phyloP scores from a whole-genome alignment of 176 grass and related monocot species.

The Eremochloa ophiuroides region DNA sequence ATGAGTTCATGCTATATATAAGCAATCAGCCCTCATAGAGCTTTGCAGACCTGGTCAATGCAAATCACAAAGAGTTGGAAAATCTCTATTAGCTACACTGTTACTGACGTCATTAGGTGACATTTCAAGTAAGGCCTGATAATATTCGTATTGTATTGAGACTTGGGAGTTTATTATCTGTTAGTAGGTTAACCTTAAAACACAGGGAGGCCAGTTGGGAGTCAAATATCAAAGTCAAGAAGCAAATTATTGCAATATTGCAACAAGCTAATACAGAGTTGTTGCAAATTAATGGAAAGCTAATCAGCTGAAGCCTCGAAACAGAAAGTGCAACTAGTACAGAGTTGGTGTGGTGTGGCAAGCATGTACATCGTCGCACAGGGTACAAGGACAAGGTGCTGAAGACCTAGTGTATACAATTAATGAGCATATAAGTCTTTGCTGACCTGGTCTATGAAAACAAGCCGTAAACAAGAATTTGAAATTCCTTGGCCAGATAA shows the following conservation, averaged over 20 bases:
- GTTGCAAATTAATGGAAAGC: not conserved
- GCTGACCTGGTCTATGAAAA: not conserved
- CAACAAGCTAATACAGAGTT: not conserved
- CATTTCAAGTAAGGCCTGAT: not conserved
- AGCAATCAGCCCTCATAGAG: not conserved
- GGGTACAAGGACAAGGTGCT: not conserved
- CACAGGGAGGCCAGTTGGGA: not conserved
- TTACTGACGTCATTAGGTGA: not conserved
- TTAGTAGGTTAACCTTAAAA: not conserved
- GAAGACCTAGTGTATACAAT: not conserved
- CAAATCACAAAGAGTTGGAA: not conserved
- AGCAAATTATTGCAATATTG: not conserved
- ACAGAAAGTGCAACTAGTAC: not conserved
- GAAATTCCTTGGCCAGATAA: not conserved
- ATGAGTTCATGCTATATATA: slow-evolving; percentile 12
- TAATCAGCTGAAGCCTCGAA: not conserved
- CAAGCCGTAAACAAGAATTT: not conserved
- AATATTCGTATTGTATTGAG: not conserved
- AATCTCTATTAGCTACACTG: not conserved
- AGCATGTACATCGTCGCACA: not conserved
- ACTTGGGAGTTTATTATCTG: not conserved
- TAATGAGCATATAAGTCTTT: not conserved
- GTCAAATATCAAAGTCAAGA: not conserved
- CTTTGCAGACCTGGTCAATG: not conserved
- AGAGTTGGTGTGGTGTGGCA: not conserved